Evolutionary conservation across 73 alveolate species (phyloP), one percentile per base, ranked within the genome.

Genomic region (Paramecium sonneborni): DNA sequence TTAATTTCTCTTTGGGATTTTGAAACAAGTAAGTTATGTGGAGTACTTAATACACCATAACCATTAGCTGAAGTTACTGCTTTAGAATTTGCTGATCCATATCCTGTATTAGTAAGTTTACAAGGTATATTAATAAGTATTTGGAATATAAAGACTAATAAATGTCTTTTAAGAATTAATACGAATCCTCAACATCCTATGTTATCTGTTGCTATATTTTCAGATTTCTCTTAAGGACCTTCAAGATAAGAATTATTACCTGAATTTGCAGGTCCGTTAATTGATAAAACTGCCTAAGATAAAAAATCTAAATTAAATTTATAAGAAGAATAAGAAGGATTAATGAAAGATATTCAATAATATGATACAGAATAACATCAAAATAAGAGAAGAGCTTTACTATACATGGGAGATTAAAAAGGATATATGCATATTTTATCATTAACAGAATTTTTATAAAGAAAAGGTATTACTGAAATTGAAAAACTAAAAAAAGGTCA

Each of bases 1-100:
- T 92, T 95, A 32, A 94, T 97, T 3, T 97, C 97, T 52, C 92
- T 97, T 23, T 98, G 99, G 99, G 99, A 98, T 92, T 97, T 98
- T 92, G 99, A 98, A 90, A 96, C 96, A 87, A 93, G 96, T 9
- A 98, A 98, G 92, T 70, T 98, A 18, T 99, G 97, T 76, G 99
- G 96, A 52, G 95, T 97, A 52, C 94, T 96, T 79, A 67, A 89
- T 87, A 98, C 90, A 88, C 96, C 96, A 72, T 57, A 93, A 56
- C 68, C 68, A 52, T 52, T 52, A 14, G 91, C 76, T 70, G 96
- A 89, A 76, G 96, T 95, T 4, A 69, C 95, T n/a, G 82, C 93
- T 38, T 58, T 98, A 35, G 95, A 86, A 43, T 98, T 98, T 93
- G 58, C 97, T 15, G 97, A 97, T 70, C 99, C 99, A 44, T 96